Evolutionary conservation across 306 rosid genomes (phyloP).

Genomic region (Gynostemma pentaphyllum): DNA sequence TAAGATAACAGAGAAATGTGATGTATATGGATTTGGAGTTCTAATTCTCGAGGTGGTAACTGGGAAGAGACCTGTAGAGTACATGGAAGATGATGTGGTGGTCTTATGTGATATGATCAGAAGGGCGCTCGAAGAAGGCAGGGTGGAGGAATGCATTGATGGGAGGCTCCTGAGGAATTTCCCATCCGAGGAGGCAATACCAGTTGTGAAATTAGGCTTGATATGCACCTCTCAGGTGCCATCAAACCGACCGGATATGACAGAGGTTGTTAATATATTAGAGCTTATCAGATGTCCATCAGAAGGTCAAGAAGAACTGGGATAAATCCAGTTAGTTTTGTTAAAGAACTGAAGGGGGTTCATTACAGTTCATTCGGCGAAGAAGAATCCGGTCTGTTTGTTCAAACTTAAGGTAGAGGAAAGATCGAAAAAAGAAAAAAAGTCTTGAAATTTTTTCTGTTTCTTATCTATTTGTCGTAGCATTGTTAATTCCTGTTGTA

Average conservation of each 20-base stretch:
- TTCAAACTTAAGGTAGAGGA: conserved; percentile 1
- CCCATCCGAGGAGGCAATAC: conserved; percentile 88
- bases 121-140: conserved; percentile 84
- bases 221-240: conserved; percentile 98
- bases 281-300: conserved; percentile 94
- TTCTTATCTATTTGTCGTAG: conserved; percentile 12
- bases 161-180: conserved; percentile 72
- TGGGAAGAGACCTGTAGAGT: conserved; percentile 92
- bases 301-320: conserved; percentile 82
- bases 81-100: conserved; percentile 98
- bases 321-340: conserved; percentile 28
- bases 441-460: conserved; percentile 12
- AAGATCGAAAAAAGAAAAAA: conserved; percentile 2
- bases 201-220: conserved; percentile 81
- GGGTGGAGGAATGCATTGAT: conserved; percentile 86
- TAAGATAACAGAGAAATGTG: conserved; percentile 92
- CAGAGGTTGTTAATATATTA: conserved; percentile 91
- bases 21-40: conserved; percentile 84
- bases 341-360: conserved; percentile 24
- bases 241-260: conserved; percentile 95
- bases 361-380: conserved; percentile 54
- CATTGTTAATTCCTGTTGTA: conserved; percentile 20
- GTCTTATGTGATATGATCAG: conserved; percentile 98
- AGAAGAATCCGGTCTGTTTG: conserved; percentile 72
- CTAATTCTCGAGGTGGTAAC: conserved; percentile 82